Conservation (phyloP, 176 grass and related monocot species). For the Secale cereale region DNA sequence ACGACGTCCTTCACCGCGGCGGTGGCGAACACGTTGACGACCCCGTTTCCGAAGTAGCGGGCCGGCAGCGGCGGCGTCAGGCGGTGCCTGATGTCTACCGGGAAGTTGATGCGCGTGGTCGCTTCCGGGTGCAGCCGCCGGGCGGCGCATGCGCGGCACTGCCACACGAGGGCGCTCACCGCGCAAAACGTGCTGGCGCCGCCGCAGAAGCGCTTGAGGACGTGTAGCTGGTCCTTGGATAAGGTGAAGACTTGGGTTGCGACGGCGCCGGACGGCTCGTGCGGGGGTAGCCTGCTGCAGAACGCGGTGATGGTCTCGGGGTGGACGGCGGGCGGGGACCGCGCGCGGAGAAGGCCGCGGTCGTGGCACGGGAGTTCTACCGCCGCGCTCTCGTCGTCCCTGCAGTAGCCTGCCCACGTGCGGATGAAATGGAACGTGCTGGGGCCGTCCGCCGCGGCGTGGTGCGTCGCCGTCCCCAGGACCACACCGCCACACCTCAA, state of each 20-base stretch:
- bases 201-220: neutral
- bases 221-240: neutral
- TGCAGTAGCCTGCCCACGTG: slow-evolving; percentile 2
- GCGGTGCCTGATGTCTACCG: neutral
- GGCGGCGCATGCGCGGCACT: neutral
- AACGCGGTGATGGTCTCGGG: neutral
- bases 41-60: slow-evolving; percentile 15
- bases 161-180: slow-evolving; percentile 21
- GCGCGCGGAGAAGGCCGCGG: slow-evolving; percentile 22
- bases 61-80: slow-evolving; percentile 5
- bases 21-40: neutral
- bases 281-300: neutral
- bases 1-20: neutral
- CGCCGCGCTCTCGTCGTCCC: neutral
- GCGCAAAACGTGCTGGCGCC: slow-evolving; percentile 10
- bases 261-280: neutral
- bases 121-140: neutral
- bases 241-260: neutral
- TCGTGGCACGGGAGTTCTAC: slow-evolving; percentile 22
- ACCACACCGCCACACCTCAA: neutral
- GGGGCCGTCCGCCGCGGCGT: neutral
- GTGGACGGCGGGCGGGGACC: neutral
- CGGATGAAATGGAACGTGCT: neutral
- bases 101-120: neutral
- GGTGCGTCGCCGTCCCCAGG: neutral